Percentiles rank a stretch among this genome's conserved stretches.
These are phyloP conservation scores for Fusarium albosuccineum DNA, from an alignment of 2,329 filamentous ascomycete genomes.

Conservation along the genomic window DNA sequence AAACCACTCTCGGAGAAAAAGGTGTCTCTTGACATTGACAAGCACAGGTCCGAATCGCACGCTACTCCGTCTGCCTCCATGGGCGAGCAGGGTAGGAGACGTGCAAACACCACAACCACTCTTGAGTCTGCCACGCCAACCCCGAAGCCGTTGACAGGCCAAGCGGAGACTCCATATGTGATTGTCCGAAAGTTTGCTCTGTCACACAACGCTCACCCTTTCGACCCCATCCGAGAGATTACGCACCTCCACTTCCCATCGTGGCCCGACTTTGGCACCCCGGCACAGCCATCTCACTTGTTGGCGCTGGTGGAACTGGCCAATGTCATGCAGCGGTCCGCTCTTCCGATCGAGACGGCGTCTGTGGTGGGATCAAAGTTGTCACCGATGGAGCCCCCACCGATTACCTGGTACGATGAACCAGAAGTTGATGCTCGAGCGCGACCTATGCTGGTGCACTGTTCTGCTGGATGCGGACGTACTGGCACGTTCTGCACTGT, in stretches of 20 bases:
- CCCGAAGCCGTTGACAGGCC: constrained; percentile 44
- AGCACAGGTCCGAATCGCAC: constrained; percentile 58
- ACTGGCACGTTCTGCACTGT: constrained; percentile 98
- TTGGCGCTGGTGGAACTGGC: constrained; percentile 91
- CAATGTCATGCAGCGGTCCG: constrained; percentile 77
- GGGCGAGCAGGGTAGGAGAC: constrained; percentile 60
- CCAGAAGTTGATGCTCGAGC: constrained; percentile 66
- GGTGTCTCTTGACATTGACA: constrained; percentile 79
- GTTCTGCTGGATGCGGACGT: constrained; percentile 93
- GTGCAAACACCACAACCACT: constrained; percentile 67
- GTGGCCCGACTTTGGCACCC: constrained; percentile 98
- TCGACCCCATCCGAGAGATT: constrained; percentile 88
- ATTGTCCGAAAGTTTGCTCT: constrained; percentile 89
- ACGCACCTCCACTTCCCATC: constrained; percentile 94
- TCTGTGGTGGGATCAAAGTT: constrained; percentile 51
- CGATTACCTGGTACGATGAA: constrained; percentile 67
- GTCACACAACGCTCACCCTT: constrained; percentile 81
- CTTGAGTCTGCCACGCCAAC: constrained; percentile 52
- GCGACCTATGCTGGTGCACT: constrained; percentile 90
- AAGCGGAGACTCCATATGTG: constrained; percentile 77
- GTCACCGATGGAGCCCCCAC: constrained; percentile 45
- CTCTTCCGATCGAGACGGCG: constrained; percentile 61
- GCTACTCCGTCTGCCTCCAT: constrained; percentile 40
- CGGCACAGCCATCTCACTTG: constrained; percentile 88
- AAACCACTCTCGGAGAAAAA: constrained; percentile 85